These are phyloP conservation scores for Pythium pectinolyticum DNA, from an alignment of 352 stramenopile genomes.

Conservation along the genomic window DNA sequence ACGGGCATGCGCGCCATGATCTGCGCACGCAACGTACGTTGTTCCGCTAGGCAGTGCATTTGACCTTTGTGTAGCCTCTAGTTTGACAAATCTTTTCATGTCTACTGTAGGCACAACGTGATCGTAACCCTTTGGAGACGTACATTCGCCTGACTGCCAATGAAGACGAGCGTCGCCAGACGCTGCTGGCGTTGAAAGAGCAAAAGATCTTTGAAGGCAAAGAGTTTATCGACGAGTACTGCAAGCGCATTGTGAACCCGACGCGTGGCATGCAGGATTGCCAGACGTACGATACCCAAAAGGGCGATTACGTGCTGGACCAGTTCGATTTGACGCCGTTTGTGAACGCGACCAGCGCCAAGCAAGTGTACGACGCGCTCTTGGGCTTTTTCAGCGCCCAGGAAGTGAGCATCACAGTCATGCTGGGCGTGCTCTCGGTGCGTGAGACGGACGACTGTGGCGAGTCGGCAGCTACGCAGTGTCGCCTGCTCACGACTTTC, in stretches of 20 bases:
- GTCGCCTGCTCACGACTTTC: constrained; percentile 21
- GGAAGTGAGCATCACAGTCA: constrained; percentile 26
- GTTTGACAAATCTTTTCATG: no score
- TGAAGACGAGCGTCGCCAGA: constrained; percentile 20
- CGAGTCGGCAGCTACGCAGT: constrained; percentile 18
- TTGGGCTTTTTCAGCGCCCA: constrained; percentile 24
- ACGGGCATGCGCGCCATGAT: constrained; percentile 26
- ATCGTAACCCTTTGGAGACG: constrained; percentile 25
- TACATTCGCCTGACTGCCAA: constrained; percentile 17
- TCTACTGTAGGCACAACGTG: constrained; percentile 20
- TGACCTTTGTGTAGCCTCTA: background rate
- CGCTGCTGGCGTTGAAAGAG: constrained; percentile 18
- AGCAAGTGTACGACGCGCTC: constrained; percentile 23
- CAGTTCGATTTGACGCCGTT: constrained; percentile 26
- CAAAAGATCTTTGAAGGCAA: constrained; percentile 27
- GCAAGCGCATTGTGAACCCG: constrained; percentile 25
- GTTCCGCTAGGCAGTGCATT: background rate
- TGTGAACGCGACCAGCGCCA: constrained; percentile 9
- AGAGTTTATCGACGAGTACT: constrained; percentile 27
- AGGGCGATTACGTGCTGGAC: constrained; percentile 21
- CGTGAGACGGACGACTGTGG: constrained; percentile 28
- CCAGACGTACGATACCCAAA: constrained; percentile 24
- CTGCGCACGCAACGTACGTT: constrained; percentile 21
- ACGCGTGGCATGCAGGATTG: constrained; percentile 22
- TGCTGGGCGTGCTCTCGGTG: constrained; percentile 23